Conservation (phyloP, 163 green algal genomes). For the Picocystis sp. region DNA sequence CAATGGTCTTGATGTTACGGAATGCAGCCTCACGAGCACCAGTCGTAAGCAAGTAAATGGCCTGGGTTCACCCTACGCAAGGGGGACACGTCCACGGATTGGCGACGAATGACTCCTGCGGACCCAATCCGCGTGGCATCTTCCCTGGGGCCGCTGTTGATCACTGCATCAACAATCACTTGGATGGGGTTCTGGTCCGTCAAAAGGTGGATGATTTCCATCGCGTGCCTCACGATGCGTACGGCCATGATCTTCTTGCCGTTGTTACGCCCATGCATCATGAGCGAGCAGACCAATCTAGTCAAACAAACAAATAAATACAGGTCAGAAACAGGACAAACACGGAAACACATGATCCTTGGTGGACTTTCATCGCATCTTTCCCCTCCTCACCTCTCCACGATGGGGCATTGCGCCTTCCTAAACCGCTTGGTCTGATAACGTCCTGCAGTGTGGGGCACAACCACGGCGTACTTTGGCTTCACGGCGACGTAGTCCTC, state of each 20-base stretch:
- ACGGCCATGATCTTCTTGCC: slow-evolving; percentile 99
- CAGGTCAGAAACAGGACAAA: too few relatives aligned
- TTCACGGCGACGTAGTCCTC: slow-evolving; percentile 99
- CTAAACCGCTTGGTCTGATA: slow-evolving; percentile 97
- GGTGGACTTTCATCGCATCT: too few relatives aligned
- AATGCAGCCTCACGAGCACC: slow-evolving; percentile 89
- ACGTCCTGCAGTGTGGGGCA: slow-evolving; percentile 78
- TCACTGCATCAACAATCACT: slow-evolving; percentile 25
- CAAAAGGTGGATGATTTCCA: slow-evolving; percentile 97
- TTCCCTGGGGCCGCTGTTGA: slow-evolving; percentile 79
- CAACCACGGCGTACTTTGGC: slow-evolving; percentile 66
- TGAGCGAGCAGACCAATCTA: slow-evolving; percentile 49
- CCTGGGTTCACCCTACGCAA: slow-evolving; percentile 95
- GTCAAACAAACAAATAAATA: not conserved
- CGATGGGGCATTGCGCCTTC: slow-evolving; percentile 98
- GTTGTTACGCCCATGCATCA: slow-evolving; percentile 99
- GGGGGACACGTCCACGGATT: slow-evolving; percentile 98
- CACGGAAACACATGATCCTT: too few relatives aligned
- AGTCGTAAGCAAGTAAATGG: slow-evolving; percentile 94
- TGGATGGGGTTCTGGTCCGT: slow-evolving; percentile 98
- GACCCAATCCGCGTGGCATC: slow-evolving; percentile 95
- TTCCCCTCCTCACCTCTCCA: slow-evolving; percentile 60
- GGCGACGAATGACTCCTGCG: slow-evolving; percentile 89
- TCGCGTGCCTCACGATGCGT: slow-evolving; percentile 93
- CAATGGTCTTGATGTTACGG: slow-evolving; percentile 99